Percentiles rank a stretch among this genome's conserved stretches.
Evolutionary conservation across 495 filamentous ascomycete species (phyloP).

Genomic region (Xylaria curta): DNA sequence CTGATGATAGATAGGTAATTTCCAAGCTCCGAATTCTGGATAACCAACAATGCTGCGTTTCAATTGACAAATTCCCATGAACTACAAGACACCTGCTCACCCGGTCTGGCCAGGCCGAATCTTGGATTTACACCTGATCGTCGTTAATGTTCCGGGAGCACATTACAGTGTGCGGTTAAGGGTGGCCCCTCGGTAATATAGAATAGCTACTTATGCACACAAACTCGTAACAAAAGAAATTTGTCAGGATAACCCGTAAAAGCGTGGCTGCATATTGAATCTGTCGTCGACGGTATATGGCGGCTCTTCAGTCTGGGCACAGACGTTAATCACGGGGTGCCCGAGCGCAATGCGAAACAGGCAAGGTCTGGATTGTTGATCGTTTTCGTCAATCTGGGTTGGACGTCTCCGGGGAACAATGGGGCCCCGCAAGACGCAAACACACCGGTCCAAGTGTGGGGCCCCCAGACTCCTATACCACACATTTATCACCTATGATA

Average conservation of each 20-base stretch:
- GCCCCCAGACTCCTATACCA: background rate
- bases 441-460: background rate
- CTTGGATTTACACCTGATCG: constrained; percentile 4
- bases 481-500: background rate
- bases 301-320: background rate
- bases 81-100: background rate
- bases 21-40: no score
- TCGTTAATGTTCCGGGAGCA: background rate
- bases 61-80: no score
- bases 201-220: background rate
- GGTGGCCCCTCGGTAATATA: background rate
- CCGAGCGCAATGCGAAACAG: constrained; percentile 15
- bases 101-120: background rate
- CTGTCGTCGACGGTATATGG: background rate
- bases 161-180: background rate
- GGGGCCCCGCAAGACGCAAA: background rate
- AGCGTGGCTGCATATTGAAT: background rate
- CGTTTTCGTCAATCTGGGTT: constrained; percentile 1
- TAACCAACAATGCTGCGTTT: no score
- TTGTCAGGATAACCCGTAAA: background rate
- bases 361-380: background rate
- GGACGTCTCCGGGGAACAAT: background rate
- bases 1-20: no score
- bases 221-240: background rate
- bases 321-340: background rate